A percentile compares a stretch with the other conserved stretches of the same genome.
Conservation (phyloP, 805 yeast species). For the Sugiyamaella americana region DNA sequence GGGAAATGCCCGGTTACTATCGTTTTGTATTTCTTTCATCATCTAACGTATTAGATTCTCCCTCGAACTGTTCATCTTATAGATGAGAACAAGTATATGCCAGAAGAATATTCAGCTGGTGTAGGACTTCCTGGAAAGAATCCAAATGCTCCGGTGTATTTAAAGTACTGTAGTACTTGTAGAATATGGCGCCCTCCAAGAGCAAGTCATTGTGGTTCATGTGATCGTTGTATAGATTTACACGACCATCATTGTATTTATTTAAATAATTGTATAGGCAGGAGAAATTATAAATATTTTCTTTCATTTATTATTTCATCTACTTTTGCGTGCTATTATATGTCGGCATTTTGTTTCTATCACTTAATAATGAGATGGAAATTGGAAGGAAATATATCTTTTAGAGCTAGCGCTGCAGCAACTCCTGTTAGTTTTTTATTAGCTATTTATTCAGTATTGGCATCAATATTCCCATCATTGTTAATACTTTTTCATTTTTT, state of each 20-base stretch:
- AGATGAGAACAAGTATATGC: conserved; percentile 36
- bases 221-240: conserved; percentile 56
- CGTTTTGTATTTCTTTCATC: too few relatives aligned
- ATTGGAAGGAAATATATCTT: conserved; percentile 18
- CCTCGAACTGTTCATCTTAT: conserved; percentile 63
- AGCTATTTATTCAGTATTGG: conserved; percentile 43
- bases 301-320: conserved; percentile 40
- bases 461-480: conserved; percentile 49
- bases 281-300: conserved; percentile 47
- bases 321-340: conserved; percentile 28
- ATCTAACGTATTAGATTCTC: conserved; percentile 28
- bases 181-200: conserved; percentile 72
- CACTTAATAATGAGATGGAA: conserved; percentile 25
- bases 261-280: conserved; percentile 73
- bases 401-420: conserved; percentile 24
- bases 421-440: conserved; percentile 45
- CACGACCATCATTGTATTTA: conserved; percentile 73
- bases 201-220: conserved; percentile 65
- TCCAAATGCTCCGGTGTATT: conserved; percentile 33
- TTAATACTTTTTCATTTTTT: conserved; percentile 50
- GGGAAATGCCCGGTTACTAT: conserved; percentile 1
- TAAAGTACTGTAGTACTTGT: conserved; percentile 61
- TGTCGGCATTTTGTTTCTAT: conserved; percentile 32
- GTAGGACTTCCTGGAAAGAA: conserved; percentile 43
- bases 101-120: conserved; percentile 51